These are phyloP conservation scores for Starmera amethionina DNA, from an alignment of 805 yeast genomes.

Conservation along the genomic window DNA sequence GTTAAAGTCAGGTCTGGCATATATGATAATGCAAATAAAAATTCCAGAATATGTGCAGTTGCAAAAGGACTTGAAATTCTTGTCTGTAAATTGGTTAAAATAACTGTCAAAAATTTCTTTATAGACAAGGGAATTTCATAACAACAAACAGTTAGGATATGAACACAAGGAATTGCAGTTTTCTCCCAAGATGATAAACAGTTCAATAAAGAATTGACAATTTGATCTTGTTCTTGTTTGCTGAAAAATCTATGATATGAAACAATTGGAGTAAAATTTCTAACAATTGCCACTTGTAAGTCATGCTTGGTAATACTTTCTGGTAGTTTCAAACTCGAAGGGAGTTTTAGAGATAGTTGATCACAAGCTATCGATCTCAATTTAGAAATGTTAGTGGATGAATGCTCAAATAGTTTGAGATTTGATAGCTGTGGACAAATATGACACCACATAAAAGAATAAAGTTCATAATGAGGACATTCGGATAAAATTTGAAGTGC, in stretches of 20 bases:
- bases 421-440: conserved; percentile 63
- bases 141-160: conserved; percentile 66
- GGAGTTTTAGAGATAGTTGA: conserved; percentile 44
- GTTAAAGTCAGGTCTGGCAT: conserved; percentile 60
- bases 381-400: conserved; percentile 28
- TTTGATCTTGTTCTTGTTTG: conserved; percentile 51
- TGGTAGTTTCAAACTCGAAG: conserved; percentile 31
- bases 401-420: conserved; percentile 37
- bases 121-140: conserved; percentile 71
- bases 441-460: conserved; percentile 56
- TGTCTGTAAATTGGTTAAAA: conserved; percentile 65
- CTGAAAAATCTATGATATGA: conserved; percentile 48
- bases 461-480: conserved; percentile 61
- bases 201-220: conserved; percentile 47
- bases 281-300: conserved; percentile 53
- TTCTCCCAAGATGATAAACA: conserved; percentile 70
- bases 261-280: conserved; percentile 51
- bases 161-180: conserved; percentile 70
- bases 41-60: conserved; percentile 66
- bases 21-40: conserved; percentile 54
- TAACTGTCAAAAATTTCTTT: conserved; percentile 56
- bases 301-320: conserved; percentile 42
- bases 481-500: conserved; percentile 39
- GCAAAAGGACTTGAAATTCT: conserved; percentile 63
- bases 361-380: conserved; percentile 44